These are phyloP conservation scores for Coemansia sp. DNA, from an alignment of 192 early-diverging fungal genomes.

Conservation along the genomic window DNA sequence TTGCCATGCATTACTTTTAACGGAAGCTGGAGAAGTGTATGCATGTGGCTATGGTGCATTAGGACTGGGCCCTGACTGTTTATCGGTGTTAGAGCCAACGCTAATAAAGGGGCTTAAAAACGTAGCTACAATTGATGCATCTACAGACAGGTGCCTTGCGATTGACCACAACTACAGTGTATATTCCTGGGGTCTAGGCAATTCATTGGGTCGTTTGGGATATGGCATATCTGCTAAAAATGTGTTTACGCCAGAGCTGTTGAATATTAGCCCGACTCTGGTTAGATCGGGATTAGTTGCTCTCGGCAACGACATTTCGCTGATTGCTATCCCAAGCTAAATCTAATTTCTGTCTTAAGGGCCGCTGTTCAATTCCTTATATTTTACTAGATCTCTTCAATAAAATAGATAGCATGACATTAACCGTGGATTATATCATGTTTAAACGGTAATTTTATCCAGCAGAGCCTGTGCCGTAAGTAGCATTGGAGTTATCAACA, in stretches of 20 bases:
- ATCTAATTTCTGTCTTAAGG: no score
- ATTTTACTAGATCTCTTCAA: no score
- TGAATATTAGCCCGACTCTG: constrained; percentile 11
- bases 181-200: constrained; percentile 49
- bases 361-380: no score
- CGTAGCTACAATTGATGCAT: constrained; percentile 57
- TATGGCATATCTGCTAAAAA: constrained; percentile 13
- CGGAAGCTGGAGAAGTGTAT: constrained; percentile 59
- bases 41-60: constrained; percentile 69
- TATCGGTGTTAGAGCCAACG: constrained; percentile 53
- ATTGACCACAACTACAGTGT: constrained; percentile 17
- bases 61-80: constrained; percentile 53
- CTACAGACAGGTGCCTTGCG: constrained; percentile 56
- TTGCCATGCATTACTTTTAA: constrained; percentile 60
- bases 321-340: constrained; percentile 12
- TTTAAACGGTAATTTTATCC: no score
- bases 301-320: constrained; percentile 46
- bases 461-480: no score
- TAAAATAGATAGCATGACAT: no score
- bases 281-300: constrained; percentile 23
- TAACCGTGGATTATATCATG: no score
- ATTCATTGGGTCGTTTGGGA: constrained; percentile 34
- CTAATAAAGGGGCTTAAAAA: constrained; percentile 36
- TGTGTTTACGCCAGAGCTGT: constrained; percentile 14
- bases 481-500: no score